phyloP scores from a whole-genome alignment of 148 eudicot species.

The Amaranthus palmeri region DNA sequence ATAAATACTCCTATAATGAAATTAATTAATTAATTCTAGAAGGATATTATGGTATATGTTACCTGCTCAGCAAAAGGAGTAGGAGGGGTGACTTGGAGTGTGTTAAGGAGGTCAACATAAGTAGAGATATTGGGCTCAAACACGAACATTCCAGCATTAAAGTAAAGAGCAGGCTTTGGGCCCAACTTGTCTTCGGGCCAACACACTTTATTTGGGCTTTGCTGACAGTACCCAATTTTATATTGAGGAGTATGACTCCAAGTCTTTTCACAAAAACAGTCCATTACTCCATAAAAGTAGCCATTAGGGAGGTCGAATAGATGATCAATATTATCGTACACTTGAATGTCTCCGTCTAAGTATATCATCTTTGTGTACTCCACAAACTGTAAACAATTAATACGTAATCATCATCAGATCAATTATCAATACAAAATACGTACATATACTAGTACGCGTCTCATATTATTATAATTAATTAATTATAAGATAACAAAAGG shows the following conservation, averaged over 20 bases:
- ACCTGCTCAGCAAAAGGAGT: conserved; percentile 55
- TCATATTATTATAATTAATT: too few species aligned
- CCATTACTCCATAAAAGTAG: conserved; percentile 41
- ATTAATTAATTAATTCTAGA: not conserved
- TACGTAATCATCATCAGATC: not conserved
- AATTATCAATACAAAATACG: not conserved
- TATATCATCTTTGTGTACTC: conserved; percentile 47
- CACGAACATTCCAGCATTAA: conserved; percentile 47
- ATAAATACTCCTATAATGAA: not conserved
- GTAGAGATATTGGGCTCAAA: conserved; percentile 32
- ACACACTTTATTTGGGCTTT: conserved; percentile 29
- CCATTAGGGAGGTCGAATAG: conserved; percentile 38
- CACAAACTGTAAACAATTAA: conserved; percentile 29
- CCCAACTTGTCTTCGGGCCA: conserved; percentile 36
- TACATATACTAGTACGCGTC: too few species aligned
- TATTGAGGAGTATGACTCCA: conserved; percentile 41
- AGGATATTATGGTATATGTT: too few species aligned
- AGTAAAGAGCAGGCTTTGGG: conserved; percentile 36
- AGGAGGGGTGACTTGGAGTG: conserved; percentile 34
- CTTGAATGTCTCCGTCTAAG: conserved; percentile 46
- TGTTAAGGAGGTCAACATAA: conserved; percentile 24
- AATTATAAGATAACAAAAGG: too few species aligned
- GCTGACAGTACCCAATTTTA: conserved; percentile 38
- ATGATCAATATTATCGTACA: conserved; percentile 41
- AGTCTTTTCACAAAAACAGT: conserved; percentile 43